A percentile compares a stretch with the other conserved stretches of the same genome.
phyloP scores from a whole-genome alignment of 768 basidiomycete species.

The Mycena capillaripes region DNA sequence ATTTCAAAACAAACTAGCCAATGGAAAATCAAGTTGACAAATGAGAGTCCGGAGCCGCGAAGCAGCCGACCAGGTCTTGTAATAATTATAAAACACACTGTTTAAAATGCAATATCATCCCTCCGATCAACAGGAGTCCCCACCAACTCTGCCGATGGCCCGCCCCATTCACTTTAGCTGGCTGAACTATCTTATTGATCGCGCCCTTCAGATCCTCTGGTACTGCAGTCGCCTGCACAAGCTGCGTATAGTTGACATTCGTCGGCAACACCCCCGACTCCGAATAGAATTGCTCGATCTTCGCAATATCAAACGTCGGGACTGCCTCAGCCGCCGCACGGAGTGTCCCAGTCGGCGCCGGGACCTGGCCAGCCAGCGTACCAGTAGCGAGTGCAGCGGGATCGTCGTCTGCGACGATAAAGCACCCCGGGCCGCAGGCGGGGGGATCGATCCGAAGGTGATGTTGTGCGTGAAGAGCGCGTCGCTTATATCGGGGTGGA shows the following conservation, averaged over 20 bases:
- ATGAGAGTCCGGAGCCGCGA: too few species aligned
- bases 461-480: conserved; percentile 3
- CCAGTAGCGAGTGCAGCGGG: not conserved
- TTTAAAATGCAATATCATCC: too few species aligned
- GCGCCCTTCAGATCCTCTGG: conserved; percentile 8
- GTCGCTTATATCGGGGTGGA: not conserved
- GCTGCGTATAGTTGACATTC: conserved; percentile 28
- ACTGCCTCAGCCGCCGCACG: not conserved
- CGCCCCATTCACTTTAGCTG: too few species aligned
- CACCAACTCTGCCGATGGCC: too few species aligned
- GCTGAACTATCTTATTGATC: not conserved
- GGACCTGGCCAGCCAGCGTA: not conserved
- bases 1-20: too few species aligned
- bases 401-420: conserved; percentile 17
- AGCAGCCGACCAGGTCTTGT: too few species aligned
- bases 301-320: conserved; percentile 13
- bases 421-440: conserved; percentile 5
- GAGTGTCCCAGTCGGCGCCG: conserved; percentile 24
- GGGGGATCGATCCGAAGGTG: not conserved
- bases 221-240: conserved; percentile 18
- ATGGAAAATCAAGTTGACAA: too few species aligned
- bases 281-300: conserved; percentile 24
- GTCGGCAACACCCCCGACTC: conserved; percentile 10
- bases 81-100: too few species aligned
- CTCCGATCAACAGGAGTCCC: too few species aligned